These are phyloP conservation scores for Microcos paniculata DNA, from an alignment of 345 rosid species.

Conservation along the genomic window DNA sequence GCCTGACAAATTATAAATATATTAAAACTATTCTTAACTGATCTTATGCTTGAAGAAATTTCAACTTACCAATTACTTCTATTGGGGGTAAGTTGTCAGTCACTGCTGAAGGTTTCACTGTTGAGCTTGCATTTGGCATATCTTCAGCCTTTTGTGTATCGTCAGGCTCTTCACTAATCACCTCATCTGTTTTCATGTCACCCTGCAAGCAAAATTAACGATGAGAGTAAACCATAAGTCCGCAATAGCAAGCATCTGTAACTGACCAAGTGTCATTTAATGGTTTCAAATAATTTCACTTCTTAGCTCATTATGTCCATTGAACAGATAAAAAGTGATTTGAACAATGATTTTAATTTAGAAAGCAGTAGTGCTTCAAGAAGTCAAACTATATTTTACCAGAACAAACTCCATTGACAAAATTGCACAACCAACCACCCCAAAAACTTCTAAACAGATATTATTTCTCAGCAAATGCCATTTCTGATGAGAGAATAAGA, in stretches of 20 bases:
- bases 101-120: constrained; percentile 37
- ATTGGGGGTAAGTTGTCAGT: constrained; percentile 51
- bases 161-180: constrained; percentile 53
- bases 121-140: constrained; percentile 29
- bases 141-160: constrained; percentile 36
- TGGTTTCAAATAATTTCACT: neutral
- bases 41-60: constrained; percentile 4
- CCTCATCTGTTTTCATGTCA: constrained; percentile 32
- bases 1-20: neutral
- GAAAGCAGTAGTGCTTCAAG: neutral
- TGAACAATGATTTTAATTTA: neutral
- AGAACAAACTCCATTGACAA: neutral
- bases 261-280: no score
- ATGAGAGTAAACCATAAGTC: constrained; percentile 7
- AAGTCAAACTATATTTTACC: neutral
- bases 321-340: neutral
- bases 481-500: no score
- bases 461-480: neutral
- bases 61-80: constrained; percentile 56
- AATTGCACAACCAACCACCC: constrained; percentile 1
- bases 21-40: neutral
- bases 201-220: constrained; percentile 46
- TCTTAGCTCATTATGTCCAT: no score
- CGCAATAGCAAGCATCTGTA: neutral
- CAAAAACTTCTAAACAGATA: neutral